Evolutionary conservation across 2,329 filamentous ascomycete genomes (phyloP).

Genomic region (Shiraia bambusicola): DNA sequence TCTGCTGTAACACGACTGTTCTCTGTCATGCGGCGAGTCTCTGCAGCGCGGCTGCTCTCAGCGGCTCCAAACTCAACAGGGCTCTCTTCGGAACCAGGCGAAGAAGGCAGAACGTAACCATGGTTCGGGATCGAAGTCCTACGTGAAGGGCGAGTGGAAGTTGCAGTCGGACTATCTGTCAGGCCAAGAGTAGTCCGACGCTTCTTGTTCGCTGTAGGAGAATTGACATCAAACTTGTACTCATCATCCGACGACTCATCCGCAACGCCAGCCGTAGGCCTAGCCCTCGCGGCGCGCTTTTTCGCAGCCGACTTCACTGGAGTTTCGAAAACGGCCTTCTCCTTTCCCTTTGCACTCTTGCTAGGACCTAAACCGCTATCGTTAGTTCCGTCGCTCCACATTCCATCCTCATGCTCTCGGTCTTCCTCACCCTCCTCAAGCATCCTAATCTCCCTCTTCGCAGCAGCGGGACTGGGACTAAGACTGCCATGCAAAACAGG

Average conservation of each 20-base stretch:
- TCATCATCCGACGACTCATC: slow-evolving; percentile 12
- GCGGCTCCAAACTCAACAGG: too few relatives aligned
- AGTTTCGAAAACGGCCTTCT: background rate
- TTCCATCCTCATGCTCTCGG: too few relatives aligned
- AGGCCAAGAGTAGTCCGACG: slow-evolving; percentile 10
- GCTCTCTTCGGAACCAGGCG: background rate
- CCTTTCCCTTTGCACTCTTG: background rate
- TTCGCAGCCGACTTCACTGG: slow-evolving; percentile 1
- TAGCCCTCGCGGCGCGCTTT: slow-evolving; percentile 7
- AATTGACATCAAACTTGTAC: slow-evolving; percentile 6
- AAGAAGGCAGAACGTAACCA: background rate
- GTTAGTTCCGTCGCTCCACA: too few relatives aligned
- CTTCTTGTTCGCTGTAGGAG: slow-evolving; percentile 12
- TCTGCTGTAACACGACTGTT: too few relatives aligned
- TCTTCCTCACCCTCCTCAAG: background rate
- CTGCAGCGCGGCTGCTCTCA: background rate
- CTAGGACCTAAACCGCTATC: background rate
- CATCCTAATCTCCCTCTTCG: background rate
- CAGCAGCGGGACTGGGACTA: too few relatives aligned
- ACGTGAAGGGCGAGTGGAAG: slow-evolving; percentile 5
- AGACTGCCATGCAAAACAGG: background rate
- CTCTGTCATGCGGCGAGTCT: too few relatives aligned
- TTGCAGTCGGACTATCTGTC: slow-evolving; percentile 7
- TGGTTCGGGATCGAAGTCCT: background rate
- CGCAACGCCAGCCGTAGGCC: background rate